These are phyloP conservation scores for Aspergillus taichungensis DNA, from an alignment of 495 filamentous ascomycete species.

Conservation along the genomic window DNA sequence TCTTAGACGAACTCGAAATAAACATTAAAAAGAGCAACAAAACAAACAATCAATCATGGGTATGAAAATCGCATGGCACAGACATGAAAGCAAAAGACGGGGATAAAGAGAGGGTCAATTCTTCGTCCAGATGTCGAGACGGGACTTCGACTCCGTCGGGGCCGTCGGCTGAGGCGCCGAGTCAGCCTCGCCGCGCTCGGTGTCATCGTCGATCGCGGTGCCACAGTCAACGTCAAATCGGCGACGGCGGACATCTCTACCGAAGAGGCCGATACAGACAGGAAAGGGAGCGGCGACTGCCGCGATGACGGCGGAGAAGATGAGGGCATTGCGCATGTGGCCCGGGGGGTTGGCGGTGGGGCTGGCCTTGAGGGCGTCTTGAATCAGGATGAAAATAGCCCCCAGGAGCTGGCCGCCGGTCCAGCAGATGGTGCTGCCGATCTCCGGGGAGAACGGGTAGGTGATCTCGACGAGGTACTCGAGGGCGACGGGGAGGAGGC, in stretches of 20 bases:
- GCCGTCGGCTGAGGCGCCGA: background rate
- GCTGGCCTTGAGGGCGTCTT: slow-evolving; percentile 66
- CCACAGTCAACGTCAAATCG: slow-evolving; percentile 51
- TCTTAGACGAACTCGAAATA: too few species aligned
- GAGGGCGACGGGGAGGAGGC: slow-evolving; percentile 70
- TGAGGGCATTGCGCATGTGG: slow-evolving; percentile 65
- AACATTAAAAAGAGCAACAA: background rate
- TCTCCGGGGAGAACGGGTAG: slow-evolving; percentile 79
- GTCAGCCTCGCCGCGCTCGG: background rate
- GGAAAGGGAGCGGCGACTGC: slow-evolving; percentile 57
- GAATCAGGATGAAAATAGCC: slow-evolving; percentile 72
- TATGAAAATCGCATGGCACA: too few species aligned
- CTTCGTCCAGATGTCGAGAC: slow-evolving; percentile 1
- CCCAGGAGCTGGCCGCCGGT: slow-evolving; percentile 62
- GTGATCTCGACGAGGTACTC: slow-evolving; percentile 84
- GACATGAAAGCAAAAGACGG: too few species aligned
- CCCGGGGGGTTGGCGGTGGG: slow-evolving; percentile 43
- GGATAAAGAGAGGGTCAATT: too few species aligned
- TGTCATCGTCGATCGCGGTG: slow-evolving; percentile 14
- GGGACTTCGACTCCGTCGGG: background rate
- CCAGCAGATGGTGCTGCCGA: slow-evolving; percentile 78
- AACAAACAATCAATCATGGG: background rate
- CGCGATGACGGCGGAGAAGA: slow-evolving; percentile 69
- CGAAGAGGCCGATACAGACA: slow-evolving; percentile 57
- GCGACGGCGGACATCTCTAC: slow-evolving; percentile 42